Conservation (phyloP, 2,329 filamentous ascomycete genomes). For the Calonectria hawksworthii region DNA sequence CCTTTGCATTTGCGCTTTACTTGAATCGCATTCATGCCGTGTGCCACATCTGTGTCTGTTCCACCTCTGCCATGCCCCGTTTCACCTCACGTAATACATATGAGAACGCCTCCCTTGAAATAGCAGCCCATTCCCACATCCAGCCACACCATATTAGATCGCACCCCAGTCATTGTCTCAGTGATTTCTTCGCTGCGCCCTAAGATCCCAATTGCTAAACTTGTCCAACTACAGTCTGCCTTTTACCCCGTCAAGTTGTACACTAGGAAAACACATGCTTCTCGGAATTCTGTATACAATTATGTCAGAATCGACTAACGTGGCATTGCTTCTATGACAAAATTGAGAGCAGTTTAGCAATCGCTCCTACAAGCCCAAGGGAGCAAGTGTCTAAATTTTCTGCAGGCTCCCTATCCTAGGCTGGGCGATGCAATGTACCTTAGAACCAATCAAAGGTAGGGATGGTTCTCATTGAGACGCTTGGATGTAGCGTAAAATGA, state of each 20-base stretch:
- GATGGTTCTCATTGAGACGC: not conserved
- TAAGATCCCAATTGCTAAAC: not conserved
- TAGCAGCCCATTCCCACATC: not conserved
- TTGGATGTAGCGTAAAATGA: not conserved
- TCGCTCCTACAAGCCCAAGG: not conserved
- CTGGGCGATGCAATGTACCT: not conserved
- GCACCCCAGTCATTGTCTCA: not conserved
- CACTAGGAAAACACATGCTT: not conserved
- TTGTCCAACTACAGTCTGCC: not conserved
- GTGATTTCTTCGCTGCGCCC: not conserved
- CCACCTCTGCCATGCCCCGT: not conserved
- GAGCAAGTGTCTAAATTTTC: not conserved
- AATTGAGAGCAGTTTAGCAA: not conserved
- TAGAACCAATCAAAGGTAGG: not conserved
- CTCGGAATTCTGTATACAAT: not conserved
- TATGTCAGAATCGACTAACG: not conserved
- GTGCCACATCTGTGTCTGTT: not conserved
- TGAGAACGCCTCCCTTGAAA: not conserved
- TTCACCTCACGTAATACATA: not conserved
- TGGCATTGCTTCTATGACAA: not conserved
- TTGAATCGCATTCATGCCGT: not conserved
- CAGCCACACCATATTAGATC: not conserved
- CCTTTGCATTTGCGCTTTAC: not conserved
- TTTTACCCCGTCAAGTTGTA: not conserved
- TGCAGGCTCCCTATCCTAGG: not conserved